A percentile compares a stretch with the other conserved stretches of the same genome.
phyloP scores from a whole-genome alignment of 1,139 yeast species.

The Yamadazyma spencermartinsiae region DNA sequence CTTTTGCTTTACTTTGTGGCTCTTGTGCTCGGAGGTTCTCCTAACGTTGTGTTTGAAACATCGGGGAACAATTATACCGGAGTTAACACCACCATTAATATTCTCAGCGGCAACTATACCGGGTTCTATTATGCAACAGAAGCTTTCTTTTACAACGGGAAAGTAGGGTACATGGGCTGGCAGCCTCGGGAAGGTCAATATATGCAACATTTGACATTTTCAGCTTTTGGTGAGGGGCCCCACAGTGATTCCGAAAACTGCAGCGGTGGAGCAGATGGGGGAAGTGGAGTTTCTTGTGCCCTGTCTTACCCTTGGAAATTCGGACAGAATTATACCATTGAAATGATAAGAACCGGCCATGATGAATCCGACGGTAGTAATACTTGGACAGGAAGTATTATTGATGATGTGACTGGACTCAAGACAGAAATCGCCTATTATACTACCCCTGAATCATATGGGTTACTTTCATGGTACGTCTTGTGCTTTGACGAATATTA shows the following conservation, averaged over 20 bases:
- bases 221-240: constrained; percentile 12
- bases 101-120: constrained; percentile 8
- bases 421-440: constrained; percentile 9
- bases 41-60: not conserved
- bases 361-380: constrained; percentile 8
- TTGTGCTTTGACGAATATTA: constrained; percentile 12
- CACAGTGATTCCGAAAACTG: constrained; percentile 7
- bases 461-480: constrained; percentile 3
- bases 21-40: not conserved
- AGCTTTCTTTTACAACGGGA: constrained; percentile 2
- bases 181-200: constrained; percentile 8
- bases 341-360: constrained; percentile 4
- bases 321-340: constrained; percentile 13
- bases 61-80: not conserved
- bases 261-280: constrained; percentile 13
- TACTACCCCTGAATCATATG: constrained; percentile 12
- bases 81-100: constrained; percentile 6
- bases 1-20: too few relatives aligned
- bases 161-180: constrained; percentile 10
- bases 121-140: constrained; percentile 11
- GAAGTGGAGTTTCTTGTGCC: constrained; percentile 12
- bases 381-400: constrained; percentile 13
- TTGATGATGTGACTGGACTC: constrained; percentile 12
- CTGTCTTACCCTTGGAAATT: constrained; percentile 13
- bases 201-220: constrained; percentile 7